Conservation (phyloP, 2,329 filamentous ascomycete species). For the Aspergillus ochraceoroseus region DNA sequence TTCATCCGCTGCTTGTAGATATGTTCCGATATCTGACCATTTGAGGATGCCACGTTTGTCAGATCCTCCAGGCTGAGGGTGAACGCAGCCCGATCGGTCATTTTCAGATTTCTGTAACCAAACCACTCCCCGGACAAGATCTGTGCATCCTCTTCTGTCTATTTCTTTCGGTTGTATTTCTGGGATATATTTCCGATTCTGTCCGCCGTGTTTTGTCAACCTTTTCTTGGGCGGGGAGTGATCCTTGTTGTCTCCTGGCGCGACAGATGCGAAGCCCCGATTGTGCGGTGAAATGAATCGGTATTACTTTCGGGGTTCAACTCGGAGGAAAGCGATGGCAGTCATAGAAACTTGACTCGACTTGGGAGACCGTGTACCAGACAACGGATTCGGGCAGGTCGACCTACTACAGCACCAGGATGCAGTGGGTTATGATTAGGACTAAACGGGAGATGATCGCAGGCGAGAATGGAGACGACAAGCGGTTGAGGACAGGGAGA, state of each 20-base stretch:
- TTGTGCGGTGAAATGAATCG: constrained; percentile 26
- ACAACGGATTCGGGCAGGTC: constrained; percentile 25
- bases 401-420: constrained; percentile 35
- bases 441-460: too few species aligned
- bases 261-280: constrained; percentile 26
- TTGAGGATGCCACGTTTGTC: constrained; percentile 22
- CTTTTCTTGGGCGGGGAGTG: too few species aligned
- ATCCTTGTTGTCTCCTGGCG: too few species aligned
- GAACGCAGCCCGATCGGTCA: constrained; percentile 31
- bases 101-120: constrained; percentile 27
- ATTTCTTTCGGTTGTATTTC: constrained; percentile 5
- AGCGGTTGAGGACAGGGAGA: constrained; percentile 8
- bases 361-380: constrained; percentile 27
- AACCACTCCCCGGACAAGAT: constrained; percentile 25
- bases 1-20: constrained; percentile 18
- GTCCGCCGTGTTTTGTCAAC: neutral
- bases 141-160: constrained; percentile 29
- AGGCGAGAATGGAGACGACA: constrained; percentile 12
- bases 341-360: constrained; percentile 14
- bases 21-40: constrained; percentile 24
- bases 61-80: constrained; percentile 32
- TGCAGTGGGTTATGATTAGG: constrained; percentile 16
- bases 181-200: neutral
- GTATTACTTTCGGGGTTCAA: constrained; percentile 31
- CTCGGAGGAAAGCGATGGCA: constrained; percentile 17